A percentile compares a stretch with the other conserved stretches of the same genome.
Conservation (phyloP, 176 grass and related monocot species). For the barley (Hordeum vulgare) region DNA sequence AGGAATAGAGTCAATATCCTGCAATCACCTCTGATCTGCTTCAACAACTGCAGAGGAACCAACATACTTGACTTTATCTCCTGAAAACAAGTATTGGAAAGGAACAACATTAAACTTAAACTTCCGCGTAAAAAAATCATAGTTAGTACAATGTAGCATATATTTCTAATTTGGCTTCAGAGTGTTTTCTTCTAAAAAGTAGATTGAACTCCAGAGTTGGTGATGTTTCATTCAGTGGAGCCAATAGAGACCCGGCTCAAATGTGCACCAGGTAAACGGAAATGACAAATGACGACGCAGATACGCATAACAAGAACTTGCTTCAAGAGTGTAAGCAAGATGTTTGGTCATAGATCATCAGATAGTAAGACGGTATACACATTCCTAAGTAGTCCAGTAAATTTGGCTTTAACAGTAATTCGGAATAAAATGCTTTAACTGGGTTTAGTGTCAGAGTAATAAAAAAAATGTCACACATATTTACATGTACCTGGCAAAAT, state of each 20-base stretch:
- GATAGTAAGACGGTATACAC: background rate
- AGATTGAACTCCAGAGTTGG: background rate
- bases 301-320: background rate
- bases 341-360: background rate
- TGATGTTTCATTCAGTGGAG: background rate
- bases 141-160: background rate
- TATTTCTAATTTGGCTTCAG: constrained; percentile 21
- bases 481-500: background rate
- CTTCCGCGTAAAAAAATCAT: background rate
- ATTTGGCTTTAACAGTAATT: background rate
- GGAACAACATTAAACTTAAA: constrained; percentile 7
- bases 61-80: constrained; percentile 83
- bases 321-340: background rate
- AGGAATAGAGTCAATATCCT: constrained; percentile 16
- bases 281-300: background rate
- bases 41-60: constrained; percentile 33
- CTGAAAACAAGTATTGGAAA: constrained; percentile 48
- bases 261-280: background rate
- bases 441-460: background rate
- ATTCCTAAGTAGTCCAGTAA: background rate
- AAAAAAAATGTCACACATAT: background rate
- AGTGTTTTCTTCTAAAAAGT: background rate
- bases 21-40: constrained; percentile 60
- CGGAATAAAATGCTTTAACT: background rate
- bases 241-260: background rate